Evolutionary conservation across 305 asterid species (phyloP).

Genomic region (Coffea humblotiana): DNA sequence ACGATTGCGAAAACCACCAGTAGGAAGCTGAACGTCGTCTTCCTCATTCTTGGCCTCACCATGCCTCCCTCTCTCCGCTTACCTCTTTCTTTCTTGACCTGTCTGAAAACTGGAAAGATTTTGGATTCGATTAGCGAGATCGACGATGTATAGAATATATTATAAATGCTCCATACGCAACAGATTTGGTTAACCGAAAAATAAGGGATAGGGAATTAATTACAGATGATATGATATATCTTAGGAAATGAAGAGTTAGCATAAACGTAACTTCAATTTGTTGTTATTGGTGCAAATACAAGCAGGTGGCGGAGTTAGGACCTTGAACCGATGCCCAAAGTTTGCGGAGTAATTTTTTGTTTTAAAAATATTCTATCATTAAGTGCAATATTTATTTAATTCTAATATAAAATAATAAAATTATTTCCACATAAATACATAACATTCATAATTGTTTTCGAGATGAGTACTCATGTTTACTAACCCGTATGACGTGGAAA

Average conservation of each 20-base stretch:
- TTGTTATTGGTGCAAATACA: no score
- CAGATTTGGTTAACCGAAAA: neutral
- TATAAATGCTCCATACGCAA: neutral
- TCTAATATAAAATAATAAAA: no score
- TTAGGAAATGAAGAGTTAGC: neutral
- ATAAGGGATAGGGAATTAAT: neutral
- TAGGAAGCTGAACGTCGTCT: neutral
- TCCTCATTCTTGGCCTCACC: conserved; percentile 12
- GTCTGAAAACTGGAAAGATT: neutral
- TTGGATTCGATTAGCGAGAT: neutral
- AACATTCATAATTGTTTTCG: no score
- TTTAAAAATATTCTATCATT: no score
- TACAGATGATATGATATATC: neutral
- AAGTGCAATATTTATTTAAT: no score
- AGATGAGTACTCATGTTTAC: no score
- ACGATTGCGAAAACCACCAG: neutral
- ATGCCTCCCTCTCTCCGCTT: neutral
- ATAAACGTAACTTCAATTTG: neutral
- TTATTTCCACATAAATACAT: no score
- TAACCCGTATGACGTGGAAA: no score
- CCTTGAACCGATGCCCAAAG: no score
- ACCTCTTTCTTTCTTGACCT: neutral
- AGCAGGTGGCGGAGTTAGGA: no score
- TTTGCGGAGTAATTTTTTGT: no score
- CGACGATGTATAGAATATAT: neutral